Evolutionary conservation across 164 flowering plant genomes (phyloP), one percentile per base, ranked within the genome.

Genomic region (Magnolia officinalis): DNA sequence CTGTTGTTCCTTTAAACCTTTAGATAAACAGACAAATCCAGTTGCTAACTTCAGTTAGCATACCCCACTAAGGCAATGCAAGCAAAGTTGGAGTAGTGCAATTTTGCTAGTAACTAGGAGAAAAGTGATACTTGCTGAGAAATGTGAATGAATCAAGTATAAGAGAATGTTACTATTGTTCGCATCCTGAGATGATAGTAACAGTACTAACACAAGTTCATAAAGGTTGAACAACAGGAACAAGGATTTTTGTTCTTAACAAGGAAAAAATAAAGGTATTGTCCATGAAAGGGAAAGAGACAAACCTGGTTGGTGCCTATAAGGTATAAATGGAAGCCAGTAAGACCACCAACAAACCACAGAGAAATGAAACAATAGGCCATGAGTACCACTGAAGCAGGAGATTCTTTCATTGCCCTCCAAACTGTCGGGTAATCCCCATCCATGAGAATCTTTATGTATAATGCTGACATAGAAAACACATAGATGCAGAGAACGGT

Each of bases 321-420:
- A 24, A 95, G 98, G 80, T 93, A 95, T 74, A 89, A 84, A 81
- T 95, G 98, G 82, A 93, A 95, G 79, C 93, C 97, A 67, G 98
- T 92, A 63, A 95, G 92, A 63, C 97, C 96, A 77, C 99, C 97
- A 80, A 95, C 98, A 89, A 93, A 92, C 98, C 98, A 95, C 74
- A 95, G 82, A 52, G 92, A 81, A 76, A 95, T 82, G 71, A 93
- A 96, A 83, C 91, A 91, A 80, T 92, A 93, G 13, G 82, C 91
- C 98, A 96, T 92, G 11, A 96, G 84, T 72, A 90, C 74, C 69
- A 96, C 96, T 52, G 98, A 88, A 71, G 94, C 91, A 67, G 97
- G 96, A 52, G 99, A 92, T 71, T 89, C 88, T 82, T 86, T 88
- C 94, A 96, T 89, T 23, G 99, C 99, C 75, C 78, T 85, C 98